Percentiles rank a stretch among this genome's conserved stretches.
phyloP scores from a whole-genome alignment of 1,139 yeast species.

The Arxiozyma bovina region DNA sequence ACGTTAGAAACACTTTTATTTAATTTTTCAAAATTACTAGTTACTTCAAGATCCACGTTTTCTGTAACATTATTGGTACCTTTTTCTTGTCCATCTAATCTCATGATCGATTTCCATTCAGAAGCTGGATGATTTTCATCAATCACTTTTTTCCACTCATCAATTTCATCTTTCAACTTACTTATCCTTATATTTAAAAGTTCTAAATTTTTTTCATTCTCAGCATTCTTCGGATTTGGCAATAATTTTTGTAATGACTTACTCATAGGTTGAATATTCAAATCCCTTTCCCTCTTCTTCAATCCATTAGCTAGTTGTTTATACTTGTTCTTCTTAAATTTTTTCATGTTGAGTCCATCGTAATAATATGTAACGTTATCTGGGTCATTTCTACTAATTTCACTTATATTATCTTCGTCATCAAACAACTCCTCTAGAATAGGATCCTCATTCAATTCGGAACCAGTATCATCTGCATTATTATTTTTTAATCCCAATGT shows the following conservation, averaged over 20 bases:
- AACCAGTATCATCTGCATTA: background rate
- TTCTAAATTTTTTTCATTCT: constrained; percentile 24
- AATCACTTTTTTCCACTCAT: constrained; percentile 23
- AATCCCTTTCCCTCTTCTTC: constrained; percentile 1
- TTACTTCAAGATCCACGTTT: background rate
- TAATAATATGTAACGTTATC: constrained; percentile 10
- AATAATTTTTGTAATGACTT: constrained; percentile 5
- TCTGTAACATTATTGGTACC: background rate
- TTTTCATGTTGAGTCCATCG: constrained; percentile 6
- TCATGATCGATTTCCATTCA: constrained; percentile 14
- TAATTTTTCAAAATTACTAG: background rate
- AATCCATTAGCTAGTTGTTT: background rate
- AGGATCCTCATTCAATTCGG: constrained; percentile 18
- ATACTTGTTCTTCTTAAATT: constrained; percentile 1
- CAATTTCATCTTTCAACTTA: constrained; percentile 19
- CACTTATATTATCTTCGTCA: constrained; percentile 11
- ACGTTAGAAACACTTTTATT: constrained; percentile 3
- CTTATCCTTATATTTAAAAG: constrained; percentile 19
- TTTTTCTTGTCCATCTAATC: background rate
- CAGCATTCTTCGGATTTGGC: constrained; percentile 28
- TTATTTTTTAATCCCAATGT: background rate
- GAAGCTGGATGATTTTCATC: constrained; percentile 14
- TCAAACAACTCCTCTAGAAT: constrained; percentile 21
- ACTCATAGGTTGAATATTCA: constrained; percentile 1
- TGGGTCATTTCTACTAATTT: background rate